Evolutionary conservation across 768 basidiomycete genomes (phyloP), one percentile per base, ranked within the genome.

Genomic region (Gloeophyllum trabeum): DNA sequence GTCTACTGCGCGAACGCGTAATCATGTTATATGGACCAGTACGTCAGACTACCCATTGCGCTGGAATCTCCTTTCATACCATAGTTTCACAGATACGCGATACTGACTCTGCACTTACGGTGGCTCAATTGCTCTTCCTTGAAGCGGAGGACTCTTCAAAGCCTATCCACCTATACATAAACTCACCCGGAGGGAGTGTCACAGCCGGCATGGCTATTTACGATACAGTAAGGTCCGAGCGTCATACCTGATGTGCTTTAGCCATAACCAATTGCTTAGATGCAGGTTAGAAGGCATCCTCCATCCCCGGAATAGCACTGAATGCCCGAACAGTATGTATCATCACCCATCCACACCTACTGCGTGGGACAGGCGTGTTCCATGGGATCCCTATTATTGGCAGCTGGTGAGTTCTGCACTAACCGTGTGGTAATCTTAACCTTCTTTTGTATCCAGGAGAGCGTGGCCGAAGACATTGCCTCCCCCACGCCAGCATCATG

Each of bases 151-250:
- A 97, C 49, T 79, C 91, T 0, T 78, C 81, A 6, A 89, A 90
- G 57, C 94, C 94, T 3, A 96, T 98, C 43, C 92, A 94, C 53
- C 64, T 98, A 7, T 98, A 98, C 61, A 94, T 98, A 51, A 97
- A 97, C 62, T 92, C 88, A 5, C 94, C 94, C 0, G 94, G 94
- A 2, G 94, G 94, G 23, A 87, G 85, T 54, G 94, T 98, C 28
- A 94, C 93, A 0, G 90, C 92, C 38, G 94, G 94, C 6, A 66
- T 98, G 45, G 94, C 93, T 14, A 94, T 98, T 39, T 98, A 98
- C 64, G 94, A 98, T 56, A 97, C 94, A 54, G 91, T 94, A 64
- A 52, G 79, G 18, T 38, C 22, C 4, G 21, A 5, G 6, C 6
- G 6, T 22, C 34, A 35, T n/a, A 47, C 35, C 19, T 18, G 28